Evolutionary conservation across 768 basidiomycete genomes (phyloP).

Genomic region (Hydnomerulius pinastri): DNA sequence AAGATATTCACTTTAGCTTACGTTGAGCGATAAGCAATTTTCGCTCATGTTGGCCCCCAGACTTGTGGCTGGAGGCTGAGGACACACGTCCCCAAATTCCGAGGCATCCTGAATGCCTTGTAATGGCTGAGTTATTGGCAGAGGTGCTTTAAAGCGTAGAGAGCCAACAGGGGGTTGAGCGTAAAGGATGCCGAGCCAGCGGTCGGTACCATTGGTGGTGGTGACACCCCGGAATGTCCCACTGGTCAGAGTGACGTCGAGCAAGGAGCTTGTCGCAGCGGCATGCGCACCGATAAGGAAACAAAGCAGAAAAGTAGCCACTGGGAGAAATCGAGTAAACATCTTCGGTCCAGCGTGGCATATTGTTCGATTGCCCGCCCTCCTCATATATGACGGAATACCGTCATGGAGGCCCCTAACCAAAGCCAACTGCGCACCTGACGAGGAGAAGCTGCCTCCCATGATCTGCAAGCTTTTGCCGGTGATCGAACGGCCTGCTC

Average conservation of each 20-base stretch:
- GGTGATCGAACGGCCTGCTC: too few relatives aligned
- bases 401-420: too few relatives aligned
- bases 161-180: conserved; percentile 56
- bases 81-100: conserved; percentile 56
- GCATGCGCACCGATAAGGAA: too few relatives aligned
- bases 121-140: conserved; percentile 36
- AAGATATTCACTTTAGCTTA: background rate
- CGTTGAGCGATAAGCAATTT: conserved; percentile 60
- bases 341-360: too few relatives aligned
- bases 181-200: conserved; percentile 64
- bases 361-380: too few relatives aligned
- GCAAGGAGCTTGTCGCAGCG: background rate
- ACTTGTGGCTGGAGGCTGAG: conserved; percentile 40
- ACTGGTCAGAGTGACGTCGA: conserved; percentile 40
- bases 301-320: too few relatives aligned
- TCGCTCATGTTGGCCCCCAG: conserved; percentile 50
- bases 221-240: conserved; percentile 51
- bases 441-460: too few relatives aligned
- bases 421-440: too few relatives aligned
- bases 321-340: too few relatives aligned
- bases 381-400: too few relatives aligned
- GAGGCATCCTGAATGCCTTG: conserved; percentile 42
- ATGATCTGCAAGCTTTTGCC: too few relatives aligned
- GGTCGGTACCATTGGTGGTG: conserved; percentile 46
- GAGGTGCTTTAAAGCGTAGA: conserved; percentile 60